These are phyloP conservation scores for Salvia rosmarinus DNA, from an alignment of 257 asterid species.

Conservation along the genomic window DNA sequence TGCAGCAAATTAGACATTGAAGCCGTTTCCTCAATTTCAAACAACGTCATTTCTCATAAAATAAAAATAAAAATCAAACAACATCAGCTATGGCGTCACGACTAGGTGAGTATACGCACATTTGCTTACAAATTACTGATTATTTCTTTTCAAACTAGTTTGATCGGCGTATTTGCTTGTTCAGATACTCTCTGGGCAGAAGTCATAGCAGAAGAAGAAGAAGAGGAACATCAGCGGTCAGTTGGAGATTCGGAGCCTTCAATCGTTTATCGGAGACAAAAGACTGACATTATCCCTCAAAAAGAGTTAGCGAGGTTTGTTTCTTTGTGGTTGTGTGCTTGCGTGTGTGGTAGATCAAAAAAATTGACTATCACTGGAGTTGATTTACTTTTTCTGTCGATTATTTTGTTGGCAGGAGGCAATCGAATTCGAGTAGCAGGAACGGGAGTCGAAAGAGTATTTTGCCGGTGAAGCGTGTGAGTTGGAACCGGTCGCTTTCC, in stretches of 20 bases:
- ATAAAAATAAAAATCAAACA: too few relatives aligned
- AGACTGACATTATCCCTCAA: slow-evolving; percentile 34
- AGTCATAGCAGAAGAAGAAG: slow-evolving; percentile 50
- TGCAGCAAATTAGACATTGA: slow-evolving; percentile 29
- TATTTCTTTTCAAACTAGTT: background rate
- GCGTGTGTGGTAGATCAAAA: background rate
- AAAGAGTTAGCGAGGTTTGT: slow-evolving; percentile 47
- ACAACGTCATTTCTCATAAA: too few relatives aligned
- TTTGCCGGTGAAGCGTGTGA: slow-evolving; percentile 57
- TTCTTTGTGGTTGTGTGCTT: background rate
- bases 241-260: slow-evolving; percentile 48
- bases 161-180: slow-evolving; percentile 15
- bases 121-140: background rate
- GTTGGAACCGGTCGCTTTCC: slow-evolving; percentile 90
- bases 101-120: slow-evolving; percentile 26
- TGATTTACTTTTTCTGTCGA: background rate
- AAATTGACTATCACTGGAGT: background rate
- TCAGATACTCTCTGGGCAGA: slow-evolving; percentile 68
- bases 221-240: slow-evolving; percentile 25
- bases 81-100: slow-evolving; percentile 38
- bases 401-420: slow-evolving; percentile 51
- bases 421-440: slow-evolving; percentile 52
- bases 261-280: slow-evolving; percentile 53
- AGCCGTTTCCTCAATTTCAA: background rate
- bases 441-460: slow-evolving; percentile 52